Base-by-base conservation (phyloP, 2,329 filamentous ascomycete genomes). In the Phyllosticta citribraziliensis region DNA sequence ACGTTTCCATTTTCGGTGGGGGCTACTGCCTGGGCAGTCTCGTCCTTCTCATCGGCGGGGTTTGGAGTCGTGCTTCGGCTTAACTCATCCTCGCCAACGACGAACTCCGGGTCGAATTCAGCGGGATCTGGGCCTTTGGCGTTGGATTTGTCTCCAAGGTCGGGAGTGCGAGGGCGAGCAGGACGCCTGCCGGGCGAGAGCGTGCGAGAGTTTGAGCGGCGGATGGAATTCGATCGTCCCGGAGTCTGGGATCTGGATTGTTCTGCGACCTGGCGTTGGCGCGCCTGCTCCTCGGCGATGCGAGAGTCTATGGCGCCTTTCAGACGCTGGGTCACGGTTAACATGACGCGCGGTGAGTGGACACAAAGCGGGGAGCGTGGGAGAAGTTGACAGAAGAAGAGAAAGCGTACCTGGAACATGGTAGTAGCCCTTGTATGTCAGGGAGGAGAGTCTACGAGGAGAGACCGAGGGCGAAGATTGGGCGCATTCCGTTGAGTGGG, bases 221-320 rank as follows among this genome's bases (percentile, higher is more conserved):
- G 69, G 64, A 79, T 73, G 60, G 80, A 73, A 66, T 69, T 78
- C 64, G 74, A 77, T 69, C 63, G 76, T 73, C 69, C 73, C 68
- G 68, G 76, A 68, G 62, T 75, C 74, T 66, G 73, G 69, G 67
- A 81, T 75, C 58, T 79, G 78, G 5, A 79, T 72, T 64, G 79
- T 68, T 51, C 76, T 67, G 57, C 63, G 10, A 66, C 64, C 59
- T 79, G 75, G 70, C 83, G 83, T 71, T 91, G 88, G 62, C 89
- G 88, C 62, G 90, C 88, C 75, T 96, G 90, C 76, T 97, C 92
- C 77, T 96, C 91, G 69, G 91, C 89, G 69, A 97, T 94, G 69
- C 88, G 88, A 68, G 86, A 86, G 73, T 96, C 89, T 73, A 96
- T 91, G 63, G 88, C 88, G 69, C 88, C 89, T 77, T 90, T 89